These are phyloP conservation scores for Dioscorea cayenensis DNA, from an alignment of 116 monocot species.

Conservation along the genomic window DNA sequence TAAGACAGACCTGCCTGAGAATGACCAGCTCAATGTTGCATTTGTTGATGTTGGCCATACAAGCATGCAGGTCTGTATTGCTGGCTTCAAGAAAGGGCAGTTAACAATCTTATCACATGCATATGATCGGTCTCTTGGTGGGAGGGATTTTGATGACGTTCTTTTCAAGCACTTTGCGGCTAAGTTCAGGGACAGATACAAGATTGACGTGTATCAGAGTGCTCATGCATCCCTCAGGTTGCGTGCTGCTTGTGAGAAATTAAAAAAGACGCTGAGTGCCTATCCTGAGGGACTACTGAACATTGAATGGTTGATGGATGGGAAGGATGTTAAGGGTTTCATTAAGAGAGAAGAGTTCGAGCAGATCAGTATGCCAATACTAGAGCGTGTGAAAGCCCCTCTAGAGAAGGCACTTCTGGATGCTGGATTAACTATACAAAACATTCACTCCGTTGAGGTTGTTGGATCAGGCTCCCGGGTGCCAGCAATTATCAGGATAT, in stretches of 20 bases:
- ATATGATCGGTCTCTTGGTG: constrained; percentile 61
- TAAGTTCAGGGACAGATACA: constrained; percentile 69
- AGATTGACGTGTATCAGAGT: constrained; percentile 64
- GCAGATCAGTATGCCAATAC: constrained; percentile 53
- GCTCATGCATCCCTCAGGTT: constrained; percentile 57
- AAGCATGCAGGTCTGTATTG: constrained; percentile 85
- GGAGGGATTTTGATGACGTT: constrained; percentile 84
- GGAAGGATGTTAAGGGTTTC: constrained; percentile 67
- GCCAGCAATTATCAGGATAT: constrained; percentile 62
- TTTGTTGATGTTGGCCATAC: constrained; percentile 92
- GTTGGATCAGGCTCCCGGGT: constrained; percentile 85
- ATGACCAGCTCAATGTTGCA: constrained; percentile 61
- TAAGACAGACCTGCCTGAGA: constrained; percentile 78
- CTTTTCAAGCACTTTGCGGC: constrained; percentile 63
- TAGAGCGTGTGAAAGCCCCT: constrained; percentile 64
- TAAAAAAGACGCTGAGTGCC: constrained; percentile 87
- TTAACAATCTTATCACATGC: constrained; percentile 60
- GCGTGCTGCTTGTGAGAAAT: constrained; percentile 66
- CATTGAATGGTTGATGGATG: constrained; percentile 83
- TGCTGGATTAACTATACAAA: constrained; percentile 42
- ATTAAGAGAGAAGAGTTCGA: constrained; percentile 88
- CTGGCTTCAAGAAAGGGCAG: constrained; percentile 76
- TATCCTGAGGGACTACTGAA: constrained; percentile 73
- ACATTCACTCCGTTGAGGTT: constrained; percentile 71
- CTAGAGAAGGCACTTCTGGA: constrained; percentile 54